phyloP scores from a whole-genome alignment of 495 filamentous ascomycete genomes.

The Talaromyces stipitatus region DNA sequence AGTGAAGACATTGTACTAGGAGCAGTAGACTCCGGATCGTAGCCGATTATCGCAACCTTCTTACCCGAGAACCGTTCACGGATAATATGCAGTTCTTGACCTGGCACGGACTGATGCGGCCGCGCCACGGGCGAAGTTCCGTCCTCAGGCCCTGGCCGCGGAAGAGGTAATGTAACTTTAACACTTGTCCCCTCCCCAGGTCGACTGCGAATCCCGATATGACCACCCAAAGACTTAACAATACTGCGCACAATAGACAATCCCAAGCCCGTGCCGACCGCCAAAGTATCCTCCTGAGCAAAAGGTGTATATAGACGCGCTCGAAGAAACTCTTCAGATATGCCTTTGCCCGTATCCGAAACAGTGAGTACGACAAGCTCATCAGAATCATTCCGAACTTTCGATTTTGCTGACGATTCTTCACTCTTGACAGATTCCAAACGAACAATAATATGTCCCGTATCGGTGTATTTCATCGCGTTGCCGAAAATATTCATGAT shows the following conservation, averaged over 20 bases:
- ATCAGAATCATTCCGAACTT: constrained; percentile 21
- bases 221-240: constrained; percentile 44
- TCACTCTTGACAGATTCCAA: constrained; percentile 34
- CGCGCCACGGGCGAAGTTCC: constrained; percentile 13
- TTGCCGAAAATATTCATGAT: constrained; percentile 82
- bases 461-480: constrained; percentile 68
- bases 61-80: constrained; percentile 18
- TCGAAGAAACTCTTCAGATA: constrained; percentile 64
- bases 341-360: constrained; percentile 65
- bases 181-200: constrained; percentile 44
- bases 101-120: constrained; percentile 2
- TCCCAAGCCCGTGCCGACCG: constrained; percentile 46
- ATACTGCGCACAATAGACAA: constrained; percentile 49
- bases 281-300: constrained; percentile 61
- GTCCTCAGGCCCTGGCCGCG: constrained; percentile 19
- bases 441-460: constrained; percentile 56
- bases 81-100: constrained; percentile 12
- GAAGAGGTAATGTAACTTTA: constrained; percentile 38
- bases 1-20: constrained; percentile 12
- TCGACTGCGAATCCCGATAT: constrained; percentile 44
- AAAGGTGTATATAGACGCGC: constrained; percentile 66
- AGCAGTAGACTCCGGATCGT: constrained; percentile 14
- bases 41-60: constrained; percentile 25
- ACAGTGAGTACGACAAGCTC: constrained; percentile 45
- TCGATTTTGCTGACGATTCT: not conserved